A percentile compares a stretch with the other conserved stretches of the same genome.
These are phyloP conservation scores for Astrothelium subdiscretum DNA, from an alignment of 495 filamentous ascomycete species.

Conservation along the genomic window DNA sequence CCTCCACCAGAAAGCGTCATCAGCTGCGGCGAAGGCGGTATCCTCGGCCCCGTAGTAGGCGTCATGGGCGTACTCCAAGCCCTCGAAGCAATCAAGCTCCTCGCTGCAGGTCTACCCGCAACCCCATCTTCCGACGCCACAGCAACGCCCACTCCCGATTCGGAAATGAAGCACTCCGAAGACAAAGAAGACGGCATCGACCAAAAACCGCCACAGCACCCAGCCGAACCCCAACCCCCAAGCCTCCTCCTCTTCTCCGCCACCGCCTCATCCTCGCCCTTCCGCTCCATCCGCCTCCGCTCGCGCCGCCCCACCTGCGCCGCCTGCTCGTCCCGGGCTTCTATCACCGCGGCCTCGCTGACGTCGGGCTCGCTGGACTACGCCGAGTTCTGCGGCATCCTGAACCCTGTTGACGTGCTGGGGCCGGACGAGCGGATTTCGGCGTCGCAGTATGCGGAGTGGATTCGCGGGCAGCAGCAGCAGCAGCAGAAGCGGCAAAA, in stretches of 20 bases:
- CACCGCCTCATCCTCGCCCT: slow-evolving; percentile 50
- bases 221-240: slow-evolving; percentile 21
- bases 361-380: slow-evolving; percentile 59
- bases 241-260: slow-evolving; percentile 65
- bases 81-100: slow-evolving; percentile 74
- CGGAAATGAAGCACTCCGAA: not conserved
- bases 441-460: slow-evolving; percentile 35
- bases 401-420: slow-evolving; percentile 39
- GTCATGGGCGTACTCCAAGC: slow-evolving; percentile 91
- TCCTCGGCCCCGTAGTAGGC: slow-evolving; percentile 85
- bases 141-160: slow-evolving; percentile 14
- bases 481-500: slow-evolving; percentile 21
- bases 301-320: slow-evolving; percentile 55
- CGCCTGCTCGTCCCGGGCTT: slow-evolving; percentile 54
- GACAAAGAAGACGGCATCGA: not conserved
- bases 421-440: slow-evolving; percentile 50
- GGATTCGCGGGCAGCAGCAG: not conserved
- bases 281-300: slow-evolving; percentile 63
- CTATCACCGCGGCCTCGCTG: slow-evolving; percentile 51
- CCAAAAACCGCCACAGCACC: not conserved
- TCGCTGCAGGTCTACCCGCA: slow-evolving; percentile 32
- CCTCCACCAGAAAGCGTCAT: slow-evolving; percentile 67
- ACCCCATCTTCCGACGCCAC: not conserved
- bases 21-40: slow-evolving; percentile 82
- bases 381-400: slow-evolving; percentile 61